phyloP scores from a whole-genome alignment of 139 green algal genomes.

The Nannochloris sp. region DNA sequence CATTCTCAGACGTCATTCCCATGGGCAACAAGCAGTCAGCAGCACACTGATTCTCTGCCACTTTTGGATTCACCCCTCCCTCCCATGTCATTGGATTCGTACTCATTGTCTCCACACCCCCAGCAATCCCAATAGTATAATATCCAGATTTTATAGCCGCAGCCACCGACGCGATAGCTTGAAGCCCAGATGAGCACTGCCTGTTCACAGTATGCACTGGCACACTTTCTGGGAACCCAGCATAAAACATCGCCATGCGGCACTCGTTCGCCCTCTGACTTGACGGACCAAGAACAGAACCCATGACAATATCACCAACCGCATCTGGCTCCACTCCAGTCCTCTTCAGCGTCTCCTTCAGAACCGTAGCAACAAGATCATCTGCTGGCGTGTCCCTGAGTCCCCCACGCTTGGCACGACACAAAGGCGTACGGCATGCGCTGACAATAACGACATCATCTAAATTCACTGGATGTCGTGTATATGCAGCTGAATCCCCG shows the following conservation, averaged over 20 bases:
- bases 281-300: slow-evolving; percentile 81
- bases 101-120: slow-evolving; percentile 92
- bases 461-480: slow-evolving; percentile 31
- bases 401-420: slow-evolving; percentile 77
- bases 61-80: slow-evolving; percentile 80
- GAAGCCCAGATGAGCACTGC: slow-evolving; percentile 86
- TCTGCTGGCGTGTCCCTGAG: slow-evolving; percentile 86
- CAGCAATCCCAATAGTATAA: slow-evolving; percentile 89
- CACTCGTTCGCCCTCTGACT: slow-evolving; percentile 92
- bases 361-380: slow-evolving; percentile 79
- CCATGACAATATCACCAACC: slow-evolving; percentile 94
- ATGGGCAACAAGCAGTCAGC: slow-evolving; percentile 93
- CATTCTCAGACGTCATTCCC: slow-evolving; percentile 93
- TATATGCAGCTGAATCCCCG: slow-evolving; percentile 78
- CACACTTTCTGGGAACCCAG: slow-evolving; percentile 85
- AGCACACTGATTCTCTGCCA: slow-evolving; percentile 56
- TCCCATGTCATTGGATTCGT: slow-evolving; percentile 95
- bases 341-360: slow-evolving; percentile 66
- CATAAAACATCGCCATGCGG: slow-evolving; percentile 88
- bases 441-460: slow-evolving; percentile 89
- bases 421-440: slow-evolving; percentile 82
- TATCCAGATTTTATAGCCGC: slow-evolving; percentile 91
- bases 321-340: slow-evolving; percentile 65
- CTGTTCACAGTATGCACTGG: slow-evolving; percentile 95
- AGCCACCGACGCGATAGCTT: slow-evolving; percentile 90